Evolutionary conservation across 176 grass and related monocot genomes (phyloP).

Genomic region (Triticum turgidum): DNA sequence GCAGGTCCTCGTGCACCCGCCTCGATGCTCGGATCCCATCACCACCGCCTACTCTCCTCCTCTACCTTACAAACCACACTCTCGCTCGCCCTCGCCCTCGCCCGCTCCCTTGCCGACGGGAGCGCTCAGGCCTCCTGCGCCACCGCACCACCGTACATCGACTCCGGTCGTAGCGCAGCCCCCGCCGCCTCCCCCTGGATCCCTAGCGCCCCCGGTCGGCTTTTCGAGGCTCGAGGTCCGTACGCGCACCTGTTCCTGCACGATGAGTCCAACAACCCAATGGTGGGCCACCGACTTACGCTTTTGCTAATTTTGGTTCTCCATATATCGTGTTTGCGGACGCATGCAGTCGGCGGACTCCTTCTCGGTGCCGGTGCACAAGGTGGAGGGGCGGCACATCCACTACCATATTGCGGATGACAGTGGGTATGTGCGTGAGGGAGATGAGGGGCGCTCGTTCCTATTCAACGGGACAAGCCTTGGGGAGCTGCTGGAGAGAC

Average conservation of each 20-base stretch:
- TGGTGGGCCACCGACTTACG: neutral
- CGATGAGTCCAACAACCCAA: neutral
- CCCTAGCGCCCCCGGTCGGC: constrained; percentile 13
- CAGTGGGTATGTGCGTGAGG: constrained; percentile 36
- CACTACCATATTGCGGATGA: constrained; percentile 60
- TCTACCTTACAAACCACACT: neutral
- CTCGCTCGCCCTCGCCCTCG: constrained; percentile 11
- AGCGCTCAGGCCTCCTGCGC: neutral
- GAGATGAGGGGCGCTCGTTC: constrained; percentile 29
- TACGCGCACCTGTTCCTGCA: neutral
- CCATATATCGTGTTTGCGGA: neutral
- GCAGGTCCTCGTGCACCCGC: constrained; percentile 16
- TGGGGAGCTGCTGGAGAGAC: constrained; percentile 53
- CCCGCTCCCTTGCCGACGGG: constrained; percentile 14
- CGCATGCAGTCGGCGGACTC: constrained; percentile 52
- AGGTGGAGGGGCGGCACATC: constrained; percentile 62
- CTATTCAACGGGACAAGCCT: constrained; percentile 66
- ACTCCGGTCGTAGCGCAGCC: constrained; percentile 4
- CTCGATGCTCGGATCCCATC: neutral
- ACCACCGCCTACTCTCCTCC: neutral
- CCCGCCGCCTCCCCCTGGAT: constrained; percentile 25
- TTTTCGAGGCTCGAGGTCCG: constrained; percentile 50
- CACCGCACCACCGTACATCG: neutral
- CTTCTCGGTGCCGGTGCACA: constrained; percentile 43
- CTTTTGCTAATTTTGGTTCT: neutral